These are phyloP conservation scores for Collybia nuda DNA, from an alignment of 768 basidiomycete genomes.

Conservation along the genomic window DNA sequence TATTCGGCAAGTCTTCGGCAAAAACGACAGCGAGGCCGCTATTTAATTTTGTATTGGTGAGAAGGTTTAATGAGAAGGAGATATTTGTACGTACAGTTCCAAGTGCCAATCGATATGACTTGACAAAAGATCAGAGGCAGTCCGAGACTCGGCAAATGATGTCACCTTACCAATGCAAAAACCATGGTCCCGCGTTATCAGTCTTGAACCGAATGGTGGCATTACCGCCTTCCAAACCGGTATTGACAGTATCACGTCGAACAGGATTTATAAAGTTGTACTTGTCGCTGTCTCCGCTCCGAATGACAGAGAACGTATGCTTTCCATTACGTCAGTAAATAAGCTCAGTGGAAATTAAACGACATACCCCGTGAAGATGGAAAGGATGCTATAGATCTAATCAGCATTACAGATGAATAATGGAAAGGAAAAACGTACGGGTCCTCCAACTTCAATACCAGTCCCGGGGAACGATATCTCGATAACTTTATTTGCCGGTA, in stretches of 20 bases:
- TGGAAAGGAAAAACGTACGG: conserved; percentile 13
- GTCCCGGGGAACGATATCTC: conserved; percentile 42
- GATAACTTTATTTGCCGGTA: conserved; percentile 44
- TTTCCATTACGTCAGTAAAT: background rate
- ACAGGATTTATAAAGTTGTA: conserved; percentile 21
- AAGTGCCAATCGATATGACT: conserved; percentile 4
- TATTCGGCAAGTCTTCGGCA: conserved; percentile 25
- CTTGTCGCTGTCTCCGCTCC: conserved; percentile 22
- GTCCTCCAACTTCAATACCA: conserved; percentile 21
- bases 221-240: conserved; percentile 26
- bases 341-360: background rate
- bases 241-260: conserved; percentile 53
- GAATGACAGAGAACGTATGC: conserved; percentile 38
- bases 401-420: background rate
- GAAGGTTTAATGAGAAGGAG: background rate
- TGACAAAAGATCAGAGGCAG: too few species aligned
- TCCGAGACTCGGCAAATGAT: too few species aligned
- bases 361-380: conserved; percentile 28
- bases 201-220: conserved; percentile 38
- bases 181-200: conserved; percentile 32
- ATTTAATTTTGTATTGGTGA: background rate
- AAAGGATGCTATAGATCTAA: conserved; percentile 19
- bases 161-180: conserved; percentile 23
- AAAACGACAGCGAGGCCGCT: conserved; percentile 29
- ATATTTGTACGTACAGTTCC: background rate